A percentile compares a stretch with the other conserved stretches of the same genome.
These are phyloP conservation scores for Eleusine coracana DNA, from an alignment of 176 grass and related monocot species.

Conservation along the genomic window DNA sequence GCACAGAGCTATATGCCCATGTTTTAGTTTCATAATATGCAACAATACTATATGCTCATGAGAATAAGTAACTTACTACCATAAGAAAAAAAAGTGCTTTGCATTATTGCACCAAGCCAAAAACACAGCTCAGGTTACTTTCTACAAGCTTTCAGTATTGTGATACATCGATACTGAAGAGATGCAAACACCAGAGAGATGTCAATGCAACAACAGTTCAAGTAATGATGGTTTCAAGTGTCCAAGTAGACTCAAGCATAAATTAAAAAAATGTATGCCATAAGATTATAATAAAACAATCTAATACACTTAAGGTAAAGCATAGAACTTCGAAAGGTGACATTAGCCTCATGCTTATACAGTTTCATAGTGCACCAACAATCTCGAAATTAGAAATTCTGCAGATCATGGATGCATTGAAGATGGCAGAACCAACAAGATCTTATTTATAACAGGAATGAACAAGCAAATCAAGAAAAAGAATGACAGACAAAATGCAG, in stretches of 20 bases:
- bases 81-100: neutral
- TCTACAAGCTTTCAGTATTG: neutral
- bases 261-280: neutral
- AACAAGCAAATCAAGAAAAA: no score
- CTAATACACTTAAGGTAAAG: neutral
- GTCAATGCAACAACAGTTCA: neutral
- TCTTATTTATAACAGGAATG: no score
- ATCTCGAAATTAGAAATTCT: neutral
- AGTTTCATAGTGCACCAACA: neutral
- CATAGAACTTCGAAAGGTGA: neutral
- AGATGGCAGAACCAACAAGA: no score
- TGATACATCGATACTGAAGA: conserved; percentile 8
- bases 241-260: neutral
- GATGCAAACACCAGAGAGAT: neutral
- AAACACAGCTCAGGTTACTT: neutral
- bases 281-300: neutral
- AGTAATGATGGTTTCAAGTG: neutral
- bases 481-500: no score
- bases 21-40: neutral
- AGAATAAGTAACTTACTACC: neutral
- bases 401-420: no score
- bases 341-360: neutral
- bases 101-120: neutral
- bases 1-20: neutral
- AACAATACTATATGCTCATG: conserved; percentile 12